These are phyloP conservation scores for Hypoxylon sp. DNA, from an alignment of 2,329 filamentous ascomycete species.

Conservation along the genomic window DNA sequence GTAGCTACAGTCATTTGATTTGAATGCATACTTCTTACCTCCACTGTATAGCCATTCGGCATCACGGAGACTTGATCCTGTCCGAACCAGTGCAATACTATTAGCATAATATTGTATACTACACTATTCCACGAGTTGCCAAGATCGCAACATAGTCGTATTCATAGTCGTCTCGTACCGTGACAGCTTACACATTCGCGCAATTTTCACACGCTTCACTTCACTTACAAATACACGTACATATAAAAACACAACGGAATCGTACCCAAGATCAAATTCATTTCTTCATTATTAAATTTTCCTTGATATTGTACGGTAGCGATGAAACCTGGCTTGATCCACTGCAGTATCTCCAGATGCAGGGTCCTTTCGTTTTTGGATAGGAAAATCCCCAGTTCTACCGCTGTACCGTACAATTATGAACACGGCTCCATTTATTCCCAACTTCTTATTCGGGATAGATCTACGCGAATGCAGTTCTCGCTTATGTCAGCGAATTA, in stretches of 20 bases:
- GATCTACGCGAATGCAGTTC: not conserved
- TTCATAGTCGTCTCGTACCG: not conserved
- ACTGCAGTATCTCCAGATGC: not conserved
- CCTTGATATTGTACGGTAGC: not conserved
- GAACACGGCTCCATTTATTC: constrained; percentile 2
- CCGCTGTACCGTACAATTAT: no score
- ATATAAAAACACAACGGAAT: not conserved
- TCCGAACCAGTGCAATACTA: constrained; percentile 3
- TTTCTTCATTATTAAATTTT: not conserved
- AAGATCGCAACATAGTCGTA: not conserved
- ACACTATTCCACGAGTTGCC: not conserved
- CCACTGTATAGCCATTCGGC: not conserved
- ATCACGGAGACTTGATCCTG: not conserved
- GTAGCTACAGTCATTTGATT: no score
- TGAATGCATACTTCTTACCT: no score
- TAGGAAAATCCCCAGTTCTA: not conserved
- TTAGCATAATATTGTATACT: not conserved
- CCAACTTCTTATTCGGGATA: constrained; percentile 3
- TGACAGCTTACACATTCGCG: not conserved
- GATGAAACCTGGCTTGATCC: not conserved
- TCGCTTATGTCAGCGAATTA: not conserved
- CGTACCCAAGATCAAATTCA: not conserved
- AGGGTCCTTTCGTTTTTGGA: not conserved
- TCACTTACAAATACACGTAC: no score
- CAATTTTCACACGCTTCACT: not conserved